Evolutionary conservation across 345 rosid genomes (phyloP).

Genomic region (Ailanthus altissimus): DNA sequence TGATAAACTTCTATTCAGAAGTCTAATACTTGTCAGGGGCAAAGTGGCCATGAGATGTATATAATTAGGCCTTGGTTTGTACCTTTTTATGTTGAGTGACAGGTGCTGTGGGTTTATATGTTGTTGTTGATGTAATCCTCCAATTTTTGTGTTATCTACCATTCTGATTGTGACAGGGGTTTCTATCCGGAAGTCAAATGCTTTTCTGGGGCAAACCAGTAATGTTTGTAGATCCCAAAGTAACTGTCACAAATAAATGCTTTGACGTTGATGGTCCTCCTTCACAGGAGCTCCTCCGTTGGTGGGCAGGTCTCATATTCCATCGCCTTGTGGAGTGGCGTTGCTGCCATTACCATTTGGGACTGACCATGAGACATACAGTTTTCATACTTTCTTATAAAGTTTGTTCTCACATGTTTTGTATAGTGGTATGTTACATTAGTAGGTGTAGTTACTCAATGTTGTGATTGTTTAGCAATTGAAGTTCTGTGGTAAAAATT

Average conservation of each 20-base stretch:
- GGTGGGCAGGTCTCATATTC: conserved; percentile 47
- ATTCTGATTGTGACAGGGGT: no score
- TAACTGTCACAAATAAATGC: conserved; percentile 37
- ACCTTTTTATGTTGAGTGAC: no score
- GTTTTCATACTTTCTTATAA: not conserved
- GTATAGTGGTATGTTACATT: no score
- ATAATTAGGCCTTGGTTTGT: no score
- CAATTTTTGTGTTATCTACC: no score
- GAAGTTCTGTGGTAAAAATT: no score
- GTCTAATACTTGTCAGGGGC: conserved; percentile 29
- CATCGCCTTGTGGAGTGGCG: conserved; percentile 61
- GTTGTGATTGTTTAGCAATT: not conserved
- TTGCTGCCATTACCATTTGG: conserved; percentile 52
- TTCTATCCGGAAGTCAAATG: not conserved
- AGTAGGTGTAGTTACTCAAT: not conserved
- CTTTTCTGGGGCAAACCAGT: not conserved
- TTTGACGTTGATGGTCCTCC: conserved; percentile 26
- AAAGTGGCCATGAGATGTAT: conserved; percentile 4
- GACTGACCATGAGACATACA: conserved; percentile 52
- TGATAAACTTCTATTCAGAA: conserved; percentile 22
- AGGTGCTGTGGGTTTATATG: no score
- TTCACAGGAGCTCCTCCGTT: conserved; percentile 24
- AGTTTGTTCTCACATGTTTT: no score
- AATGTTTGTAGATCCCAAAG: conserved; percentile 30
- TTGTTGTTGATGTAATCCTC: no score